Evolutionary conservation across 495 filamentous ascomycete species (phyloP).

Genomic region (Xylaria curta): DNA sequence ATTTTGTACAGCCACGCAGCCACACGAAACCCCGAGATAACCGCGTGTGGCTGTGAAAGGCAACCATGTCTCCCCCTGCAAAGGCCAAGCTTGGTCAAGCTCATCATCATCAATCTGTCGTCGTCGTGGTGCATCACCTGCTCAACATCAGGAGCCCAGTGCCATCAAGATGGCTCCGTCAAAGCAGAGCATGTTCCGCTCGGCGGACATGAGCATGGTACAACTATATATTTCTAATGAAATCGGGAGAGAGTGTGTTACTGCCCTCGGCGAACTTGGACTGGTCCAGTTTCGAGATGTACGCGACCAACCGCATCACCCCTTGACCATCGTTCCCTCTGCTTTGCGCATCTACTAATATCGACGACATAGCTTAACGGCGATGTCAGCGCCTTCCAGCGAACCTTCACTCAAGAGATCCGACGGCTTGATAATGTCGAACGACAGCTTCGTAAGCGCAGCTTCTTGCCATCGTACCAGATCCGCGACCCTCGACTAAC

Average conservation of each 20-base stretch:
- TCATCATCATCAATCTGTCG: conserved; percentile 28
- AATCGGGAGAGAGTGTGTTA: conserved; percentile 96
- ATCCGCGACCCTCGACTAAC: conserved; percentile 24
- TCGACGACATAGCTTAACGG: conserved; percentile 75
- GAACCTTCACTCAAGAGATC: conserved; percentile 97
- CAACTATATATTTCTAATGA: conserved; percentile 99
- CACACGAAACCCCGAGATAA: conserved; percentile 26
- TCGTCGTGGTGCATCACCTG: conserved; percentile 33
- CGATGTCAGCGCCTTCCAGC: conserved; percentile 90
- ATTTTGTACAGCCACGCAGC: conserved; percentile 19
- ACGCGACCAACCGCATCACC: conserved; percentile 42
- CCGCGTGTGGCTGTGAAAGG: conserved; percentile 32
- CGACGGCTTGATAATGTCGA: conserved; percentile 97
- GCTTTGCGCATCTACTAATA: conserved; percentile 28
- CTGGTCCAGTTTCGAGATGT: conserved; percentile 97
- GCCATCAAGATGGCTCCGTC: conserved; percentile 57
- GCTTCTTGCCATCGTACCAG: background rate
- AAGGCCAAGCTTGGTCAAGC: conserved; percentile 26
- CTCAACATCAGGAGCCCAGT: conserved; percentile 32
- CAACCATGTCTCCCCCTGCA: conserved; percentile 27
- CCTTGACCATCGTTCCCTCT: conserved; percentile 23
- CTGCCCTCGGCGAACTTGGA: conserved; percentile 93
- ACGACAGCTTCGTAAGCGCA: conserved; percentile 83
- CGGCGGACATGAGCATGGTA: conserved; percentile 99
- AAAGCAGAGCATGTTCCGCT: conserved; percentile 97